Base-by-base conservation (phyloP, 1,284 basidiomycete species). In the Cutaneotrichosporon curvatum region DNA sequence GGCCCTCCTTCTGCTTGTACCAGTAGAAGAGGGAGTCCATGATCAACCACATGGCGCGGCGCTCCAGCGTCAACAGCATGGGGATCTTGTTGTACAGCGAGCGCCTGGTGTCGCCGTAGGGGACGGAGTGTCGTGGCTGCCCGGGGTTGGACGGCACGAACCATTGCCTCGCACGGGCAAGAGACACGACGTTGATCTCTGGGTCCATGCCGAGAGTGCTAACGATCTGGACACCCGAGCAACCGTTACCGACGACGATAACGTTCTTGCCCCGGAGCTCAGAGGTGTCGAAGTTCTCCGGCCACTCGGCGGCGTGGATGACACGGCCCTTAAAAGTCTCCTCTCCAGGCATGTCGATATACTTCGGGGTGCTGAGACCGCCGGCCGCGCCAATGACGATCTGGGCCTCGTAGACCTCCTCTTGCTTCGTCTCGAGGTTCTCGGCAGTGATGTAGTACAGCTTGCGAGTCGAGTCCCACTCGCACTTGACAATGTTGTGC, bases 371-470 rank as follows among this genome's bases (percentile, higher is more conserved):
- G n/a, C 51, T 55, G 40, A 65, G 59, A 18, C 54, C 55, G 14
- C 62, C 62, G 12, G 53, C 49, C 19, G 56, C 55, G 19, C 52
- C 51, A 18, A 65, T 45, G 37, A 65, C 43, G 28, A 61, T 41
- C 14, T 49, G 38, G 36, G 51, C 51, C 7, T 50, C 38, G 18
- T 49, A 34, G 18, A 32, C 34, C 23, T 40, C 30, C 10, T 35
- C 31, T 12, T 45, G 21, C 16, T 19, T 35, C 1, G 36, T 39
- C 20, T 37, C 20, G 30, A 39, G 15, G 50, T 47, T 21, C 16
- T 19, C 37, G 20, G 47, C 15, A 5, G 34, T 36, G 4, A 51
- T 28, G 33, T n/a, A 20, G 40, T 48, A 53, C 16, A 45, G 9
- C 4, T 30, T n/a, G 15, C 18, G 19, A 4, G 12, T 14, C 6